Base-by-base conservation (phyloP, 441 rosid species). In the Hypseocharis bilobata region DNA sequence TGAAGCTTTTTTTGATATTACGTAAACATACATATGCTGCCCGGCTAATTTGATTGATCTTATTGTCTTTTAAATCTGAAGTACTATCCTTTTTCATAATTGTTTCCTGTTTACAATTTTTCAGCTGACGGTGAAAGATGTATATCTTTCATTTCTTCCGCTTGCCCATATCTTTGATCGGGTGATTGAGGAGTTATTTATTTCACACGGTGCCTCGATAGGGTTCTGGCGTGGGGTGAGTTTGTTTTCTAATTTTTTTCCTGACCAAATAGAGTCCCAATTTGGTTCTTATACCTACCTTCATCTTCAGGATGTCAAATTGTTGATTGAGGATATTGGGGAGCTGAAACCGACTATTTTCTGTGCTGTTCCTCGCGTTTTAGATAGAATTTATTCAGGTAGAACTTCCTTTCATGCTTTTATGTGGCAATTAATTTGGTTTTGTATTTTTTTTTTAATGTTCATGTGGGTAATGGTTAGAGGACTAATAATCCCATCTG, bases 321-420 rank as follows among this genome's bases (percentile, higher is more conserved):
- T 90, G 72, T 83, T 93, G 84, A 72, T 84, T 36, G 99, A 93
- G 74, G 99, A 93, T 68, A 77, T 93, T 57, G 89, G 87, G 52
- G 99, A 83, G 88, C 86, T 93, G 60, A 91, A 88, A 78, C 95
- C 99, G 63, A 81, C 82, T 76, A 70, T 88, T 60, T 88, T 93
- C 76, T 88, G 96, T 66, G 99, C 97, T 10, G 97, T 93, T 70
- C 99, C 99, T 51, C 97, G 97, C 67, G 99, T 93, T n/a, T 71
- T 93, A 49, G 97, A 93, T 17, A 82, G 96, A 77, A 75, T 93
- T 69, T 72, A 88, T 78, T 70, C 93, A 29, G 94, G 98, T 88
- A 72, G 42, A 67, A 13, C 73, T 20, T 70, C 27, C 27, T 67
- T n/a, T 10, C 51, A 14, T 42, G 26, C 66, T 60, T 49, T 34